These are phyloP conservation scores for Orobanche coerulescens DNA, from an alignment of 257 asterid genomes.

Conservation along the genomic window DNA sequence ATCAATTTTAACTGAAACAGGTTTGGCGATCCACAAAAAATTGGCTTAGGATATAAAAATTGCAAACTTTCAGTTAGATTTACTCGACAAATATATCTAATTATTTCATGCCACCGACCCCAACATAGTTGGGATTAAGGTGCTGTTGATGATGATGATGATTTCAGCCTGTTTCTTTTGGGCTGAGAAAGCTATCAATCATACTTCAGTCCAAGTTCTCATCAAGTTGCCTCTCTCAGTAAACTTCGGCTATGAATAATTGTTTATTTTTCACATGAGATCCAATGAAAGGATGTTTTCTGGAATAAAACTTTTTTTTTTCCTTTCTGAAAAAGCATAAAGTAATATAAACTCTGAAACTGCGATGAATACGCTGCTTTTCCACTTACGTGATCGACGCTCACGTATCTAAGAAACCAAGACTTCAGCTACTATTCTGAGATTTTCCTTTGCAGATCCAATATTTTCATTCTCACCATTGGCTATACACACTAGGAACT, in stretches of 20 bases:
- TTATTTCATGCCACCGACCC: too few relatives aligned
- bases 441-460: conserved; percentile 55
- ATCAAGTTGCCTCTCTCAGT: background rate
- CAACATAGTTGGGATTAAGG: too few relatives aligned
- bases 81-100: background rate
- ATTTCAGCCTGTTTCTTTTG: too few relatives aligned
- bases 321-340: background rate
- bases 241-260: background rate
- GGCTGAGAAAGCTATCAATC: background rate
- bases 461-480: conserved; percentile 87
- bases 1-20: background rate
- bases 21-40: background rate
- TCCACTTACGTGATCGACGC: background rate
- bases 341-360: background rate
- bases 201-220: background rate
- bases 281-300: background rate
- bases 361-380: background rate
- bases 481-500: conserved; percentile 98
- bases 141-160: too few relatives aligned
- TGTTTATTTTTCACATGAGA: background rate
- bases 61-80: background rate
- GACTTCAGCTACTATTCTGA: conserved; percentile 1
- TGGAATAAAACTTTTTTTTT: background rate
- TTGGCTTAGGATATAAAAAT: background rate
- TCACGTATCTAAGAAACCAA: background rate